A percentile compares a stretch with the other conserved stretches of the same genome.
phyloP scores from a whole-genome alignment of 345 rosid genomes.

The Eucalyptus paniculata region DNA sequence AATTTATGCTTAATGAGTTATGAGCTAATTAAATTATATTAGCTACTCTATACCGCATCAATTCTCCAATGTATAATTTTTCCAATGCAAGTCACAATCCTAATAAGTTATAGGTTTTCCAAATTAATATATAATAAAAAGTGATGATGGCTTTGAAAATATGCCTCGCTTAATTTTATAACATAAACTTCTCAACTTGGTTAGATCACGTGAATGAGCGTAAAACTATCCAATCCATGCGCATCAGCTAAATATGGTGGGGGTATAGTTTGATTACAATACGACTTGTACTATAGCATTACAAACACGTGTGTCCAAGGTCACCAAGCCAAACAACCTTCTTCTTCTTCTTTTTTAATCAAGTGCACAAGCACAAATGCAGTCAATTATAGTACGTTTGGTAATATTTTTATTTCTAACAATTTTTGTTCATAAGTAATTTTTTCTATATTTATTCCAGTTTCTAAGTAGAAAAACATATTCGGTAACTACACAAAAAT shows the following conservation, averaged over 20 bases:
- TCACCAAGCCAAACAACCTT: not conserved
- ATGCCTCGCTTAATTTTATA: not conserved
- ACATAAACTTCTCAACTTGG: not conserved
- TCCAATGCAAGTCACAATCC: too few relatives aligned
- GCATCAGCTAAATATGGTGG: not conserved
- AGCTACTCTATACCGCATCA: fast-evolving
- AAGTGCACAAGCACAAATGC: not conserved
- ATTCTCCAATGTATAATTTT: too few relatives aligned
- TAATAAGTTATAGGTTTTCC: not conserved
- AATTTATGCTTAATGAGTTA: too few relatives aligned
- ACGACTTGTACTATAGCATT: not conserved
- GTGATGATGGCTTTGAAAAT: not conserved
- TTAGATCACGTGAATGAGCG: not conserved
- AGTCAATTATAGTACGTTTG: fast-evolving
- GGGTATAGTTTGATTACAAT: not conserved
- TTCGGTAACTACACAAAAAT: fast-evolving
- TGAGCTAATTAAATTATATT: too few relatives aligned
- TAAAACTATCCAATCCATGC: not conserved
- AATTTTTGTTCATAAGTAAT: too few relatives aligned
- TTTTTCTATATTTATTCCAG: too few relatives aligned
- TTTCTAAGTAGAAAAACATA: too few relatives aligned
- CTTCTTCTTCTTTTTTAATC: not conserved
- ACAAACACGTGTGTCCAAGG: not conserved
- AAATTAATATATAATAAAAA: not conserved
- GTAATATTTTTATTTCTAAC: fast-evolving